phyloP scores from a whole-genome alignment of 768 basidiomycete species.

The Lenzites betulinus region DNA sequence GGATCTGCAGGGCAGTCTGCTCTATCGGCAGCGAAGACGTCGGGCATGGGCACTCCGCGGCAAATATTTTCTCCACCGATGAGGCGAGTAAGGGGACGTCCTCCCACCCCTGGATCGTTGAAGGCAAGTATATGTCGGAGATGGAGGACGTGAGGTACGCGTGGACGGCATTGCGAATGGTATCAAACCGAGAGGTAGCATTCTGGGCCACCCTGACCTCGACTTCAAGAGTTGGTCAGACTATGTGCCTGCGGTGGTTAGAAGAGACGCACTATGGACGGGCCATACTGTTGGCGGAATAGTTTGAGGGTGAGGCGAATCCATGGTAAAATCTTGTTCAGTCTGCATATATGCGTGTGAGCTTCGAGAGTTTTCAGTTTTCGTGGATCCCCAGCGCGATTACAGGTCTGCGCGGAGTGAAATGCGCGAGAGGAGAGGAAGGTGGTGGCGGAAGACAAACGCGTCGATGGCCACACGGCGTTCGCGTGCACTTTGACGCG shows the following conservation, averaged over 20 bases:
- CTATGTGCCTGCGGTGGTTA: not conserved
- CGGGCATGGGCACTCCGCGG: constrained; percentile 69
- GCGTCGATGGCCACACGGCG: constrained; percentile 43
- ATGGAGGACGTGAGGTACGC: constrained; percentile 57
- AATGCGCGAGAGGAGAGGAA: constrained; percentile 10
- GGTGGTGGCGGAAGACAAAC: constrained; percentile 42
- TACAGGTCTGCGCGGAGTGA: too few species aligned
- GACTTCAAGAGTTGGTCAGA: constrained; percentile 46
- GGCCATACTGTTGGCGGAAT: constrained; percentile 49
- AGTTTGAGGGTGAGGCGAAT: constrained; percentile 10
- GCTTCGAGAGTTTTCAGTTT: not conserved
- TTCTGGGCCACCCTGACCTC: constrained; percentile 77
- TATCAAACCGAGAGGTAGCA: constrained; percentile 74
- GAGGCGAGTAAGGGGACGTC: constrained; percentile 67
- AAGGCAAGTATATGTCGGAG: constrained; percentile 69
- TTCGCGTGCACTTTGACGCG: constrained; percentile 16
- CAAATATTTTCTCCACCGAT: constrained; percentile 75
- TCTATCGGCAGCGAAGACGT: constrained; percentile 50
- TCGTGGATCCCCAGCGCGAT: not conserved
- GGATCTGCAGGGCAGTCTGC: constrained; percentile 70
- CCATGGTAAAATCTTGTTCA: constrained; percentile 31
- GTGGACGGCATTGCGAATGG: constrained; percentile 65
- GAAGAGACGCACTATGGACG: constrained; percentile 56
- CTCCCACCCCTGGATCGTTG: constrained; percentile 78
- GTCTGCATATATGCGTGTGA: constrained; percentile 19